These are phyloP conservation scores for Aspergillus arachidicola DNA, from an alignment of 2,329 filamentous ascomycete genomes.

Conservation along the genomic window DNA sequence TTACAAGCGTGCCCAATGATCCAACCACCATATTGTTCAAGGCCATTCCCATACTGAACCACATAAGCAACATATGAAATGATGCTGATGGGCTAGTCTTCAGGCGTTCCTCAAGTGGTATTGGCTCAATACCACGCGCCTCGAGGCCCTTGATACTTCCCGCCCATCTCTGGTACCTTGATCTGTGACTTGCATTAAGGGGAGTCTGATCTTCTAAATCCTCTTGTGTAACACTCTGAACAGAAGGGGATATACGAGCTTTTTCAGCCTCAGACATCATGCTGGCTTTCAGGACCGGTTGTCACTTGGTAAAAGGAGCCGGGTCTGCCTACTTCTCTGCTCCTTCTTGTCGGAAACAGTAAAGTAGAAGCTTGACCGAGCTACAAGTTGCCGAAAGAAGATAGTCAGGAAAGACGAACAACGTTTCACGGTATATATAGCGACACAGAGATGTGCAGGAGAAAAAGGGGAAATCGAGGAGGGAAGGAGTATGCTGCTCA, in stretches of 20 bases:
- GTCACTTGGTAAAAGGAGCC: not conserved
- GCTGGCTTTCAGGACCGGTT: not conserved
- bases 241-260: constrained; percentile 23
- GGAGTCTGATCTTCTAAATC: constrained; percentile 22
- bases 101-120: constrained; percentile 32
- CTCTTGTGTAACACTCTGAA: constrained; percentile 27
- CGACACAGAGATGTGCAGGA: not conserved
- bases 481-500: constrained; percentile 2
- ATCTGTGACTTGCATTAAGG: constrained; percentile 10
- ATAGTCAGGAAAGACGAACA: not conserved
- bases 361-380: not conserved
- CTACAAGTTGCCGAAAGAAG: constrained; percentile 1
- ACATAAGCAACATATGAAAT: constrained; percentile 39
- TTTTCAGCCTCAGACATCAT: constrained; percentile 31
- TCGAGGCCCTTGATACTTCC: constrained; percentile 29
- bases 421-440: constrained; percentile 16
- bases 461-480: constrained; percentile 12
- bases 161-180: constrained; percentile 27
- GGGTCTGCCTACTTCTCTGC: not conserved
- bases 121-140: constrained; percentile 29
- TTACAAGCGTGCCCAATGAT: constrained; percentile 45
- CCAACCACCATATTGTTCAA: constrained; percentile 47
- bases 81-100: constrained; percentile 26
- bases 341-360: not conserved
- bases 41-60: constrained; percentile 44